Percentiles rank a stretch among this genome's conserved stretches.
Conservation (phyloP, 208 protist species). For the Acanthamoeba healyi region DNA sequence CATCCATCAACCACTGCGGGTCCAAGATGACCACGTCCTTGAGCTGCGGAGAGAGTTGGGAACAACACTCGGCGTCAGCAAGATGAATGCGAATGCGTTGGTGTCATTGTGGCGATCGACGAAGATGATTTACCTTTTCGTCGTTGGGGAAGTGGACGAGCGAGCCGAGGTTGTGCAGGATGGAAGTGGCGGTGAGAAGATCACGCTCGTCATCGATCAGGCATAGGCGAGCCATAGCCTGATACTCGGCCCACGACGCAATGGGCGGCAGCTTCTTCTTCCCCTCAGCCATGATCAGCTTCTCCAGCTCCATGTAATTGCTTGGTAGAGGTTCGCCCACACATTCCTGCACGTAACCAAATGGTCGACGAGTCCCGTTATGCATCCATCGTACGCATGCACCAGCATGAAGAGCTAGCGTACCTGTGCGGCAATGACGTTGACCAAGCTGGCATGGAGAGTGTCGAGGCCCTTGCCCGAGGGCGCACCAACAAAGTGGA, state of each 20-base stretch:
- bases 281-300: not conserved
- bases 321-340: conserved; percentile 8
- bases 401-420: not conserved
- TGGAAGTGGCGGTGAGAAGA: not conserved
- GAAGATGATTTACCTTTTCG: conserved; percentile 14
- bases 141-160: conserved; percentile 67
- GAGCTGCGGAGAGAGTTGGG: not conserved
- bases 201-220: conserved; percentile 23
- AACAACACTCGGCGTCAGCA: too few relatives aligned
- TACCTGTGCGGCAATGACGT: conserved; percentile 37
- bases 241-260: not conserved
- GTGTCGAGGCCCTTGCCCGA: not conserved
- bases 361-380: too few relatives aligned
- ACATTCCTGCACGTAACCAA: not conserved
- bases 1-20: conserved; percentile 81
- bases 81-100: too few relatives aligned
- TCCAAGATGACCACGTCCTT: conserved; percentile 82
- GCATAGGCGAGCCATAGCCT: not conserved
- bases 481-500: conserved; percentile 31
- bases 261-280: conserved; percentile 7
- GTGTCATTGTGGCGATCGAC: too few relatives aligned
- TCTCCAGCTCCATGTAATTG: conserved; percentile 61
- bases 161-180: conserved; percentile 65
- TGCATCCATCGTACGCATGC: too few relatives aligned
- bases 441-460: not conserved